Base-by-base conservation (phyloP, 345 rosid genomes). In the Carallia pectinifolia region DNA sequence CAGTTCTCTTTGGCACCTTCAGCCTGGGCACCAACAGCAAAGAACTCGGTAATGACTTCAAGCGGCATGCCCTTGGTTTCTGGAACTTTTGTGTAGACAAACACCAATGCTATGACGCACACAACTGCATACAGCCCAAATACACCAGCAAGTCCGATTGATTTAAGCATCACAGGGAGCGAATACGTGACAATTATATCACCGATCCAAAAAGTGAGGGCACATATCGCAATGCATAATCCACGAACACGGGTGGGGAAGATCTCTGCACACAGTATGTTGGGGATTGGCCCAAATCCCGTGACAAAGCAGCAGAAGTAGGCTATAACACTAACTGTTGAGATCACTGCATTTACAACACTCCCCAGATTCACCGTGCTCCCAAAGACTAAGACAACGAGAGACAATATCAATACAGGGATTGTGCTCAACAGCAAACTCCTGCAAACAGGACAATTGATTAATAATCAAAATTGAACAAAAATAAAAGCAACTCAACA, bases 61-160 rank as follows among this genome's bases (percentile, higher is more conserved):
- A 94, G 96, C 7, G 97, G 99, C 99, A 95, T 95, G 58, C 97
- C 97, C 70, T 92, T 92, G 63, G 97, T 92, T 82, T 95, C 97
- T 1, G 99, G 97, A 29, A 92, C 93, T 81, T 89, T 86, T 61
- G 83, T 58, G 88, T 72, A 95, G 63, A 95, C 91, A 53, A 92
- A 95, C 38, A 70, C 85, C 84, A 86, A 85, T 0, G 97, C 76
- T 64, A 95, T 63, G 69, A 87, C 40, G 78, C 97, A 95, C 2
- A 89, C 90, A 2, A 88, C 59, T 0, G 93, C 88, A 18, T 88
- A 95, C 79, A 86, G 39, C 38, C 99, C 97, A 31, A 95, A 92
- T 19, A 87, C 90, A 66, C 99, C 97, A 1, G 90, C 92, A 3
- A 95, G 83, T 37, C 99, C 96, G 2, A 87, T 64, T 0, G 96